These are phyloP conservation scores for Cryphonectria radicalis DNA, from an alignment of 2,329 filamentous ascomycete species.

Conservation along the genomic window DNA sequence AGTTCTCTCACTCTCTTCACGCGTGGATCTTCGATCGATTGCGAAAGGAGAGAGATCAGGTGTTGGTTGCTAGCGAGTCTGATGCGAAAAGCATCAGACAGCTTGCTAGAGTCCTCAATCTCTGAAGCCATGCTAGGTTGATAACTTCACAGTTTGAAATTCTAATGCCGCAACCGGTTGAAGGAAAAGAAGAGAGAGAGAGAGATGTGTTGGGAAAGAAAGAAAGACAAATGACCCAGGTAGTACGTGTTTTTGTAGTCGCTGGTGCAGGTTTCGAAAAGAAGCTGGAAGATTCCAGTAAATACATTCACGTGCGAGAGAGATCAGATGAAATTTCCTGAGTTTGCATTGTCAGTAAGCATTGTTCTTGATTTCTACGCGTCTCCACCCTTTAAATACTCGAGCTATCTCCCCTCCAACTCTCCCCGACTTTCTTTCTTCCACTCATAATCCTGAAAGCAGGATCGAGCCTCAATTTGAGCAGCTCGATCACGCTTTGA, in stretches of 20 bases:
- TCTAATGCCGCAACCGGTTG: neutral
- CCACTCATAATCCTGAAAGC: neutral
- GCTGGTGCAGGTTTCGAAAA: neutral
- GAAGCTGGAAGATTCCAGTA: neutral
- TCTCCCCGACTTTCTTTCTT: neutral
- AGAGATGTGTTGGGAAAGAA: neutral
- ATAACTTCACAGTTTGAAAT: no score
- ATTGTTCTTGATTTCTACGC: neutral
- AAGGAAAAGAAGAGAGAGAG: neutral
- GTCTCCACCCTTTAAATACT: neutral
- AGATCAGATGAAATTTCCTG: neutral
- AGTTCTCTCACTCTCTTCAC: neutral
- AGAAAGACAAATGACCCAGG: neutral
- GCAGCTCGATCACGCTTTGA: neutral
- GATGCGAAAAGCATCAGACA: neutral
- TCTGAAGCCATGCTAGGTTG: neutral
- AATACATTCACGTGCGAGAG: neutral
- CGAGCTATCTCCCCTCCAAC: neutral
- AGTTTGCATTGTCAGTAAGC: neutral
- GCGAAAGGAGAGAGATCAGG: neutral
- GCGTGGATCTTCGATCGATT: neutral
- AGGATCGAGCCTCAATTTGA: neutral
- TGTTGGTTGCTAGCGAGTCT: neutral
- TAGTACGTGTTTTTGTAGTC: neutral
- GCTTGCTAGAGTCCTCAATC: neutral